phyloP scores from a whole-genome alignment of 1,139 yeast genomes.

The Maudiozyma humilis region DNA sequence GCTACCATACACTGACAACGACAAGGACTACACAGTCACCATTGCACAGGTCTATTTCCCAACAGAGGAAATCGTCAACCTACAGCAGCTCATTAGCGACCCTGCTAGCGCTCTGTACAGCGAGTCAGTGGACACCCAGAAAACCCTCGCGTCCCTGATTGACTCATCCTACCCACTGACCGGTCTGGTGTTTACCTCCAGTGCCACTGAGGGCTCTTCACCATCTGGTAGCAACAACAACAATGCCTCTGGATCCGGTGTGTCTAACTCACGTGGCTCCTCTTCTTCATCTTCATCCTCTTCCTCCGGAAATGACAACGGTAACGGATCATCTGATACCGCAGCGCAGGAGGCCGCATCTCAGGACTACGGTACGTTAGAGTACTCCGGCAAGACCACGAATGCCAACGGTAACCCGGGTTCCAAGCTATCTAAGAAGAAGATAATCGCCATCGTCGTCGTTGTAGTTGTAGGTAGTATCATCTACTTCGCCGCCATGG shows the following conservation, averaged over 20 bases:
- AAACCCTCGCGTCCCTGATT: slow-evolving; percentile 47
- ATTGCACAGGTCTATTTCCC: slow-evolving; percentile 75
- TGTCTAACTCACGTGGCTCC: not conserved
- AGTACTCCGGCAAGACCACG: slow-evolving; percentile 22
- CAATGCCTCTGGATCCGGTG: not conserved
- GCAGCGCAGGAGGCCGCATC: not conserved
- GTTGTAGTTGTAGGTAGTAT: slow-evolving; percentile 65
- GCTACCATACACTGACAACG: slow-evolving; percentile 52
- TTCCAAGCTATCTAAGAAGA: slow-evolving; percentile 16
- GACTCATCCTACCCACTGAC: slow-evolving; percentile 58
- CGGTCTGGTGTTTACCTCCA: slow-evolving; percentile 36
- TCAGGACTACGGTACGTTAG: slow-evolving; percentile 39
- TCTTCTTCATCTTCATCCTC: not conserved
- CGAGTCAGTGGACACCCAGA: slow-evolving; percentile 40
- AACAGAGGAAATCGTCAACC: slow-evolving; percentile 36
- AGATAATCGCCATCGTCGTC: slow-evolving; percentile 50
- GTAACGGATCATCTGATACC: not conserved
- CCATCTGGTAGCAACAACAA: not conserved
- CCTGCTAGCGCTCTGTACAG: slow-evolving; percentile 42
- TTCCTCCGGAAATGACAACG: not conserved
- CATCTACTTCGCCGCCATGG: slow-evolving; percentile 47
- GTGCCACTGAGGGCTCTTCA: slow-evolving; percentile 6
- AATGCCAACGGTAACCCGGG: not conserved
- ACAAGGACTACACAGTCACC: slow-evolving; percentile 50
- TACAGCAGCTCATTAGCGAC: slow-evolving; percentile 40